Evolutionary conservation across 163 green algal species (phyloP), one percentile per base, ranked within the genome.

Genomic region (Chlamydomonas reinhardtii): DNA sequence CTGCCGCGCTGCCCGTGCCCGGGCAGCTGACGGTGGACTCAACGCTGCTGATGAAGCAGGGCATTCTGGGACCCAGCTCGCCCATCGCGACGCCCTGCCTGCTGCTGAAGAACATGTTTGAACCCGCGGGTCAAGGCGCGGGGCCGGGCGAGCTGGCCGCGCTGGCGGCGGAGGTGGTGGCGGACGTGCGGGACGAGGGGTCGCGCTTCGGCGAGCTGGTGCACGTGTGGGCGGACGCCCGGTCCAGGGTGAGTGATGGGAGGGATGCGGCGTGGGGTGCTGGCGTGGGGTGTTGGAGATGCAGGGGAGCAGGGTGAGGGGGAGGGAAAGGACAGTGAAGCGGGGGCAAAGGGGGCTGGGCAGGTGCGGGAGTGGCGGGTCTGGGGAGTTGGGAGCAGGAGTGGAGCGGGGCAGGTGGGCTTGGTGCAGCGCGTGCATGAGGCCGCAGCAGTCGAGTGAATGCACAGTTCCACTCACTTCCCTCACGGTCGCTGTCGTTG

Each of bases 31-130:
- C 35, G 9, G 43, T 84, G 29, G 78, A 85, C 43, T 52, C 66
- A 14, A n/a, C 62, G 78, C 56, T 97, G 56, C 75, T 88, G 11
- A 62, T 97, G 73, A 92, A 96, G 74, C 97, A 98, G 90, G 97
- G 97, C 72, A n/a, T 98, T 48, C 92, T 99, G 70, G 97, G 97
- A 0, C 96, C 97, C 9, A 91, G 95, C 2, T 98, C 94, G 22
- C 97, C 97, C 22, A 97, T 98, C 70, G 94, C 97, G 24, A 99
- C 97, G 39, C 93, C 92, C 66, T 98, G 94, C 89, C 56, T 99
- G 54, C 89, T 99, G 87, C 88, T 99, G 69, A 99, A 98, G 88
- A 99, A 99, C 92, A 97, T 99, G 94, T 99, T 99, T 88, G 91
- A 97, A 86, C 92, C 97, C 2, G 76, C 64, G 29, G 64, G 59